These are phyloP conservation scores for Apiosordaria backusii DNA, from an alignment of 495 filamentous ascomycete species.

Conservation along the genomic window DNA sequence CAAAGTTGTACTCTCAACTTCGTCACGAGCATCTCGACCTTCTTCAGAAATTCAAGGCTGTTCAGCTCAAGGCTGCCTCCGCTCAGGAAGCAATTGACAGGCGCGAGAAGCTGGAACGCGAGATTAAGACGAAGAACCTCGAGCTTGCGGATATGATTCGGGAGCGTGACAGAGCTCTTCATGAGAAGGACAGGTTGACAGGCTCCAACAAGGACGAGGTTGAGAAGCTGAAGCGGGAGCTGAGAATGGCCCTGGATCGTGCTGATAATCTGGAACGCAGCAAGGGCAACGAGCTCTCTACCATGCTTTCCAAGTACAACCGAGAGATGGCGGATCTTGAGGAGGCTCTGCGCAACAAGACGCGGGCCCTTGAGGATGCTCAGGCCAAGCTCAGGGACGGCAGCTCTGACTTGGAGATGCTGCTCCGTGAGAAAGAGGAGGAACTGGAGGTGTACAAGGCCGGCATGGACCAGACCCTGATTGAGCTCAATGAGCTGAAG, in stretches of 20 bases:
- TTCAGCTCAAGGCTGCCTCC: conserved; percentile 92
- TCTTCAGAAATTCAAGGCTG: conserved; percentile 88
- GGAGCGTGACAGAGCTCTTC: conserved; percentile 89
- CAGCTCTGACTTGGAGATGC: conserved; percentile 77
- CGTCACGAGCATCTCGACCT: conserved; percentile 94
- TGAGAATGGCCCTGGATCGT: conserved; percentile 86
- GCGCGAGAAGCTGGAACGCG: conserved; percentile 90
- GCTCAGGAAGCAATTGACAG: conserved; percentile 95
- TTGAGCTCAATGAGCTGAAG: conserved; percentile 82
- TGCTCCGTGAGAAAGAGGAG: conserved; percentile 88
- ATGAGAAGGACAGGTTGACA: conserved; percentile 80
- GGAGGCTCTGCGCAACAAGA: conserved; percentile 86
- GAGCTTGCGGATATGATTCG: conserved; percentile 98
- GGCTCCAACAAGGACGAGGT: conserved; percentile 89
- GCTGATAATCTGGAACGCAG: conserved; percentile 88
- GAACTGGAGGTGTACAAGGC: conserved; percentile 96
- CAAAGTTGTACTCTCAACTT: conserved; percentile 94
- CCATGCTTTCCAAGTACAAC: conserved; percentile 92
- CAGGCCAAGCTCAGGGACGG: conserved; percentile 72
- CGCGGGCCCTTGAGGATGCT: conserved; percentile 79
- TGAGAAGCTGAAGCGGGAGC: conserved; percentile 94
- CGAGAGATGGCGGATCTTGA: conserved; percentile 95
- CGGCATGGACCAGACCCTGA: conserved; percentile 90
- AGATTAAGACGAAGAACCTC: conserved; percentile 98
- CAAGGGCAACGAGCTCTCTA: conserved; percentile 90